These are phyloP conservation scores for Aspergillus bridgeri DNA, from an alignment of 495 filamentous ascomycete species.

Conservation along the genomic window DNA sequence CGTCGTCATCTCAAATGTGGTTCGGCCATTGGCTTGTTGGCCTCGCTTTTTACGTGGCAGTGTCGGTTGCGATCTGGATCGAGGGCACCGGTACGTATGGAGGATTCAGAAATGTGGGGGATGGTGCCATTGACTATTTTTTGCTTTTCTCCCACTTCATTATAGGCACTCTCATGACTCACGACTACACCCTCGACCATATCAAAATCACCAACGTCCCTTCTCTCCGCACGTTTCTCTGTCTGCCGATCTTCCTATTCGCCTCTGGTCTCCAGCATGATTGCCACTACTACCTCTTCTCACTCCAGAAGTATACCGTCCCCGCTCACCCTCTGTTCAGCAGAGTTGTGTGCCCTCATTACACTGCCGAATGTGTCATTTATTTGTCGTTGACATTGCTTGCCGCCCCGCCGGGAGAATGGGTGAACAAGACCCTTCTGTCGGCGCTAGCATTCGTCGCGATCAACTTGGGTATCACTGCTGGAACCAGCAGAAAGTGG, in stretches of 20 bases:
- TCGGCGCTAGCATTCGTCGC: constrained; percentile 67
- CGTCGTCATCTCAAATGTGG: constrained; percentile 74
- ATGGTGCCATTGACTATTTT: constrained; percentile 10
- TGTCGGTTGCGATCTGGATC: constrained; percentile 77
- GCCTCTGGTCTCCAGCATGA: constrained; percentile 77
- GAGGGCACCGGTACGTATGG: constrained; percentile 67
- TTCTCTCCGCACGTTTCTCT: constrained; percentile 56
- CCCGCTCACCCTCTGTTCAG: constrained; percentile 70
- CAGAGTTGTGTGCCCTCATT: constrained; percentile 79
- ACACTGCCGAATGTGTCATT: constrained; percentile 79
- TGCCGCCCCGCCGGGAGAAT: constrained; percentile 59
- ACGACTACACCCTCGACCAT: constrained; percentile 27
- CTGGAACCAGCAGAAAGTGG: constrained; percentile 74
- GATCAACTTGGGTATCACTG: constrained; percentile 78
- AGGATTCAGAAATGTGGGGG: constrained; percentile 2
- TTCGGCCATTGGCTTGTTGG: constrained; percentile 78
- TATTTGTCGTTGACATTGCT: constrained; percentile 75
- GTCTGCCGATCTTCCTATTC: constrained; percentile 63
- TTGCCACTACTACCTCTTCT: constrained; percentile 75
- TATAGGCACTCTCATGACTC: constrained; percentile 30
- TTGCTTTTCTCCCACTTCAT: no score
- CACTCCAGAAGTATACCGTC: constrained; percentile 79
- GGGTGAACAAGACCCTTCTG: constrained; percentile 71
- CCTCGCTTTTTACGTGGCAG: constrained; percentile 68
- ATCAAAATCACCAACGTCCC: constrained; percentile 43